A percentile compares a stretch with the other conserved stretches of the same genome.
Evolutionary conservation across 352 stramenopile genomes (phyloP).

Genomic region (Thalassiosira livingstoniorum): DNA sequence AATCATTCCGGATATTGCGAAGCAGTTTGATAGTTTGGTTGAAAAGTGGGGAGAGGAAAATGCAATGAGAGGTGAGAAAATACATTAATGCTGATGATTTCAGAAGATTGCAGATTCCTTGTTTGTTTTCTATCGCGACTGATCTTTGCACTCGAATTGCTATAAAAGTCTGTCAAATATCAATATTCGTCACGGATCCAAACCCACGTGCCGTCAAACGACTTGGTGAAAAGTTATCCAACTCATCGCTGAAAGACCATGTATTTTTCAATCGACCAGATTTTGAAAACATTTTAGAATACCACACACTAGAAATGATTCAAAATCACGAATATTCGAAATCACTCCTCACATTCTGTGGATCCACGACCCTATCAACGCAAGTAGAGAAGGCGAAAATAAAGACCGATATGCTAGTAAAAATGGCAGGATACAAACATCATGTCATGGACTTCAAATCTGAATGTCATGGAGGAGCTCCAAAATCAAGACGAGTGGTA

Average conservation of each 20-base stretch:
- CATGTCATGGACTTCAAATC: constrained; percentile 19
- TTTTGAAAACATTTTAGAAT: constrained; percentile 10
- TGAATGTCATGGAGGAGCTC: constrained; percentile 9
- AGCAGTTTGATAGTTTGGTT: constrained; percentile 11
- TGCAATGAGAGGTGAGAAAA: background rate
- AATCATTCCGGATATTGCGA: constrained; percentile 6
- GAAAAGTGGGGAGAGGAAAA: constrained; percentile 11
- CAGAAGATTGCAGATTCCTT: too few relatives aligned
- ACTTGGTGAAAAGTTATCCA: background rate
- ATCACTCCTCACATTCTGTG: constrained; percentile 18
- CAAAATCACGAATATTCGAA: constrained; percentile 4
- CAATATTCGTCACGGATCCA: constrained; percentile 8
- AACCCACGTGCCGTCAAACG: constrained; percentile 1
- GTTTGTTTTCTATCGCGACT: too few relatives aligned
- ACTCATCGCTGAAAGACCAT: background rate
- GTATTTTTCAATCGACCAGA: constrained; percentile 7
- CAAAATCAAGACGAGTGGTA: too few relatives aligned
- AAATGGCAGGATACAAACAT: background rate
- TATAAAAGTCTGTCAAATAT: constrained; percentile 2
- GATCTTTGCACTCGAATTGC: background rate
- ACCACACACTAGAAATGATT: background rate
- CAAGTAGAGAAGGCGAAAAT: constrained; percentile 14
- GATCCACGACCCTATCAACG: constrained; percentile 1
- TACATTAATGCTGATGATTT: background rate
- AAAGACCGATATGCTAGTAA: background rate